Evolutionary conservation across 2,329 filamentous ascomycete species (phyloP), one percentile per base, ranked within the genome.

Genomic region (Cladosporium cucumerinum): DNA sequence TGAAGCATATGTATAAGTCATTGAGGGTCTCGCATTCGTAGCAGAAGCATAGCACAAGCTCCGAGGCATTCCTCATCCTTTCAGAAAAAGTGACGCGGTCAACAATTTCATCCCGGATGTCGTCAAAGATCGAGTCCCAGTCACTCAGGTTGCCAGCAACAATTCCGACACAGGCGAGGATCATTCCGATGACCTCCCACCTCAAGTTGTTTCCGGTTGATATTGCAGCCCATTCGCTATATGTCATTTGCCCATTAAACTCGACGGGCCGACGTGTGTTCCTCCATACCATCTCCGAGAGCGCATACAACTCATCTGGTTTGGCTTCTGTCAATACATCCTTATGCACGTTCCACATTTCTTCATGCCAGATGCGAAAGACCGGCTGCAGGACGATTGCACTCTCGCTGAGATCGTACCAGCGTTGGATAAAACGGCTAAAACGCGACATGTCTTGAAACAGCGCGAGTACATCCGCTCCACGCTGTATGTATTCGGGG

Each of bases 11-110:
- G 61, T 75, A 76, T 36, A 75, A 67, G 49, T 75, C 74, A 62
- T 75, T 77, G 1, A 75, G 66, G 2, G 71, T 72, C 61, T 76
- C 75, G 43, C 71, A 69, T 43, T 77, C 74, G 57, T 75, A 74
- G 66, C 73, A 76, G 66, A 75, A 76, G 62, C 72, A 75, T 25
- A 75, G 67, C 55, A 73, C 75, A 28, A 68, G 70, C 65, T 77
- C 74, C 8, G 73, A 73, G 12, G 71, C 72, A 63, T 71, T 74
- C 5, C 72, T 67, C 72, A 74, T 74, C 14, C 72, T 70, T 25
- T 75, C 86, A 0, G 81, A 80, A 54, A 86, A 86, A 0, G 82
- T 78, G 0, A 83, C 80, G 0, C 73, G 68, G 54, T 71, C 72
- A 21, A 78, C 74, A 10, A 79, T 79, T 51, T 86, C 86, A 69